Percentiles rank a stretch among this genome's conserved stretches.
These are phyloP conservation scores for Backusella psychrophila DNA, from an alignment of 192 early-diverging fungal genomes.

Conservation along the genomic window DNA sequence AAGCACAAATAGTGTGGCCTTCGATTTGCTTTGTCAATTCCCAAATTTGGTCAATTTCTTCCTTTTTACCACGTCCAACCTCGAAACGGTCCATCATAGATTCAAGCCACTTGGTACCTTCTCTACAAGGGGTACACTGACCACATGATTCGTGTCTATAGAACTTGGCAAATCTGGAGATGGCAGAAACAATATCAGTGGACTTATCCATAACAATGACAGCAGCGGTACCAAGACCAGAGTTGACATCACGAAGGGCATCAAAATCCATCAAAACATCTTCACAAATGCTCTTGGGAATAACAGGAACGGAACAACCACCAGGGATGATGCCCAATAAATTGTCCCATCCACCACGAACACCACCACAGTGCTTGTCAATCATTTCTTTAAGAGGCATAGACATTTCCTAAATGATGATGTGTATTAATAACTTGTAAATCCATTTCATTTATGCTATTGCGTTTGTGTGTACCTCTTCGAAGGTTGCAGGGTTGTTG, in stretches of 20 bases:
- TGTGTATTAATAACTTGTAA: background rate
- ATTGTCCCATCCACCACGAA: slow-evolving; percentile 99
- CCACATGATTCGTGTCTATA: slow-evolving; percentile 98
- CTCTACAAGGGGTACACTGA: slow-evolving; percentile 99
- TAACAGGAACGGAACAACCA: slow-evolving; percentile 92
- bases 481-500: slow-evolving; percentile 96
- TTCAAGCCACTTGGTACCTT: slow-evolving; percentile 93
- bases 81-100: slow-evolving; percentile 97
- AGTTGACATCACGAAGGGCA: slow-evolving; percentile 89
- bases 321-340: slow-evolving; percentile 96
- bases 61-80: slow-evolving; percentile 70
- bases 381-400: slow-evolving; percentile 94
- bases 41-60: slow-evolving; percentile 96
- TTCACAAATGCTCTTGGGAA: slow-evolving; percentile 83
- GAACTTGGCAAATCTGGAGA: slow-evolving; percentile 91
- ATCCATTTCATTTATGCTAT: no score
- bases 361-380: slow-evolving; percentile 94
- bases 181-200: slow-evolving; percentile 91
- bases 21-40: slow-evolving; percentile 97
- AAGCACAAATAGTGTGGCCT: slow-evolving; percentile 98
- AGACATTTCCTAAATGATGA: slow-evolving; percentile 73
- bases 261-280: slow-evolving; percentile 99
- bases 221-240: slow-evolving; percentile 91
- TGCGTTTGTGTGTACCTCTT: slow-evolving; percentile 54
- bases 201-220: slow-evolving; percentile 99